These are phyloP conservation scores for Strigomonas culicis DNA, from an alignment of 208 protist species.

Conservation along the genomic window DNA sequence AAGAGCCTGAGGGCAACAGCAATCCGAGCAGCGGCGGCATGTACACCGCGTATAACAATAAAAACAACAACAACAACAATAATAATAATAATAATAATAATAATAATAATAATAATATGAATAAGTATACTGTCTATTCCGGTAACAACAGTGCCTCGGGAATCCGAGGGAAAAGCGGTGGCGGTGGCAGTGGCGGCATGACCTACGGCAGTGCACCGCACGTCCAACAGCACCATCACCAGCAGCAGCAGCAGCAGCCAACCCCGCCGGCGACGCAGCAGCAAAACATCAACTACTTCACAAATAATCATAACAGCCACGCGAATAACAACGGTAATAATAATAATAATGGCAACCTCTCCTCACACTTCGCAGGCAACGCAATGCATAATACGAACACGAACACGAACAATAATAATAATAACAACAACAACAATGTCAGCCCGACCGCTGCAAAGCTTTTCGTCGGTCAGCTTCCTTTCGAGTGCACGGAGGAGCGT, in stretches of 20 bases:
- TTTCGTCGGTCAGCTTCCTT: slow-evolving; percentile 85
- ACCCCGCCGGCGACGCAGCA: slow-evolving; percentile 18
- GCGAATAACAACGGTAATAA: neutral
- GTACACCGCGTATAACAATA: neutral
- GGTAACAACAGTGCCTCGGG: neutral
- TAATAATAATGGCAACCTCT: neutral
- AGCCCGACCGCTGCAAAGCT: slow-evolving; percentile 63
- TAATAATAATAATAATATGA: slow-evolving; percentile 3
- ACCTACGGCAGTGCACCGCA: slow-evolving; percentile 11
- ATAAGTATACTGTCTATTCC: neutral
- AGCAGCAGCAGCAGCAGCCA: slow-evolving; percentile 32
- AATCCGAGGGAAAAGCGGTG: neutral
- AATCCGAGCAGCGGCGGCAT: slow-evolving; percentile 13
- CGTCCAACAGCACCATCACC: slow-evolving; percentile 22
- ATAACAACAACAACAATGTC: slow-evolving; percentile 12
- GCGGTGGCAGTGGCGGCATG: slow-evolving; percentile 9
- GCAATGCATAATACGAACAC: neutral
- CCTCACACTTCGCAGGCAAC: neutral
- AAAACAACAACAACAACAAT: neutral
- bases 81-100: slow-evolving; percentile 8
- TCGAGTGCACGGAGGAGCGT: slow-evolving; percentile 81
- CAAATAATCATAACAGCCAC: neutral
- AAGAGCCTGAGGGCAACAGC: slow-evolving; percentile 12
- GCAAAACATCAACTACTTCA: neutral
- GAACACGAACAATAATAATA: slow-evolving; percentile 7